Conservation (phyloP, 305 asterid species). For the Andrographis paniculata region DNA sequence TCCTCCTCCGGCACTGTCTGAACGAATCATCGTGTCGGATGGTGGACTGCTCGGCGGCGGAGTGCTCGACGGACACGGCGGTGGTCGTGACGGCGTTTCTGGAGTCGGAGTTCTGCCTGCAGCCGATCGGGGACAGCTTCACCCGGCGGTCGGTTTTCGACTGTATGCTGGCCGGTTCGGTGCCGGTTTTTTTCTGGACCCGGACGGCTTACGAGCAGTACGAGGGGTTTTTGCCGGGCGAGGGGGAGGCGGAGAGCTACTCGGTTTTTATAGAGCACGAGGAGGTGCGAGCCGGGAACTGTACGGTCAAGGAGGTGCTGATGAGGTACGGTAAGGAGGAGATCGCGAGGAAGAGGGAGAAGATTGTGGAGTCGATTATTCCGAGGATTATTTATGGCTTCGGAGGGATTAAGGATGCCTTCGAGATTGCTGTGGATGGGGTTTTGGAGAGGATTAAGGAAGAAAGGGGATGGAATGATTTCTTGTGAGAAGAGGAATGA, state of each 20-base stretch:
- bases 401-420: slow-evolving; percentile 40
- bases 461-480: slow-evolving; percentile 15
- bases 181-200: slow-evolving; percentile 70
- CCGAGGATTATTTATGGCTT: slow-evolving; percentile 44
- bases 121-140: too few relatives aligned
- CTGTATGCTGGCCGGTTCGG: slow-evolving; percentile 43
- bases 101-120: slow-evolving; percentile 34
- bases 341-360: slow-evolving; percentile 47
- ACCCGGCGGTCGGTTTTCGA: slow-evolving; percentile 38
- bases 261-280: slow-evolving; percentile 60
- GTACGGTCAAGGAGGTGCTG: slow-evolving; percentile 35
- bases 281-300: slow-evolving; percentile 36
- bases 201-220: slow-evolving; percentile 57
- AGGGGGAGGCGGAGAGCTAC: slow-evolving; percentile 47
- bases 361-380: slow-evolving; percentile 43
- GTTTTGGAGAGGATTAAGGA: slow-evolving; percentile 36
- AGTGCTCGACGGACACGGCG: slow-evolving; percentile 24
- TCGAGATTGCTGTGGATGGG: slow-evolving; percentile 50
- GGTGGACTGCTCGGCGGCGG: slow-evolving; percentile 28
- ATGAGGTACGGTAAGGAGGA: slow-evolving; percentile 34
- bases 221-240: slow-evolving; percentile 59
- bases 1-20: slow-evolving; percentile 23
- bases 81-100: slow-evolving; percentile 18
- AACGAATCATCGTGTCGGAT: slow-evolving; percentile 21
- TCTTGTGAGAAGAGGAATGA: slow-evolving; percentile 5